Percentiles rank a stretch among this genome's conserved stretches.
Evolutionary conservation across 106 monocot genomes (phyloP).

Genomic region (Alisma plantagoaquatica): DNA sequence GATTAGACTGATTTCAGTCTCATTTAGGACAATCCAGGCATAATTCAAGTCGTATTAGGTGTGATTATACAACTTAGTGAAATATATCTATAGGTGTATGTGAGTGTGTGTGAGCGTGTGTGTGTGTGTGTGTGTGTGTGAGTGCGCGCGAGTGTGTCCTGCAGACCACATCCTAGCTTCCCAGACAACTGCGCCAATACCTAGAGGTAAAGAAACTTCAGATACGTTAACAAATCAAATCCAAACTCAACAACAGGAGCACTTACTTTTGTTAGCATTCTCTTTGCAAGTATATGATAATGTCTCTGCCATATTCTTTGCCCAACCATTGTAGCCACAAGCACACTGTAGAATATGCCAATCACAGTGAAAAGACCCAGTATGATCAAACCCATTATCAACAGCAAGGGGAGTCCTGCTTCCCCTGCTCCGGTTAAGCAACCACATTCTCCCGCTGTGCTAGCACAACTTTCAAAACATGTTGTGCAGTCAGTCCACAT

Average conservation of each 20-base stretch:
- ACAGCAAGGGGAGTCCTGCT: conserved; percentile 68
- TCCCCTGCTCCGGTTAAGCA: conserved; percentile 83
- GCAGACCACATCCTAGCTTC: neutral
- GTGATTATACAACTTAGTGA: too few species aligned
- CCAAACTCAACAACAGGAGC: too few species aligned
- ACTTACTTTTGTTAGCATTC: conserved; percentile 87
- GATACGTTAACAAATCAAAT: too few species aligned
- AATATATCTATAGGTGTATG: too few species aligned
- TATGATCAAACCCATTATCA: conserved; percentile 76
- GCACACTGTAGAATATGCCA: conserved; percentile 93
- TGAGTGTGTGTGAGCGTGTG: too few species aligned
- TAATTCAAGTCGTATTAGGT: too few species aligned
- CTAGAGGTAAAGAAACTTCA: neutral
- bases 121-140: too few species aligned
- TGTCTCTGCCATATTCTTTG: conserved; percentile 96
- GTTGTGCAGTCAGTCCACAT: conserved; percentile 96
- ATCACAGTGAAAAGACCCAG: conserved; percentile 75
- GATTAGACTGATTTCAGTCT: too few species aligned
- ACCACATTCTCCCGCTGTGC: conserved; percentile 77
- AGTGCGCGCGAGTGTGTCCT: too few species aligned
- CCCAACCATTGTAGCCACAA: conserved; percentile 94
- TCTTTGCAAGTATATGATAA: conserved; percentile 90
- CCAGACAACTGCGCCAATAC: neutral
- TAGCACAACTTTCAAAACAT: conserved; percentile 76
- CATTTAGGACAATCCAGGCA: too few species aligned